These are phyloP conservation scores for Clarireedia sp. DNA, from an alignment of 2,329 filamentous ascomycete species.

Conservation along the genomic window DNA sequence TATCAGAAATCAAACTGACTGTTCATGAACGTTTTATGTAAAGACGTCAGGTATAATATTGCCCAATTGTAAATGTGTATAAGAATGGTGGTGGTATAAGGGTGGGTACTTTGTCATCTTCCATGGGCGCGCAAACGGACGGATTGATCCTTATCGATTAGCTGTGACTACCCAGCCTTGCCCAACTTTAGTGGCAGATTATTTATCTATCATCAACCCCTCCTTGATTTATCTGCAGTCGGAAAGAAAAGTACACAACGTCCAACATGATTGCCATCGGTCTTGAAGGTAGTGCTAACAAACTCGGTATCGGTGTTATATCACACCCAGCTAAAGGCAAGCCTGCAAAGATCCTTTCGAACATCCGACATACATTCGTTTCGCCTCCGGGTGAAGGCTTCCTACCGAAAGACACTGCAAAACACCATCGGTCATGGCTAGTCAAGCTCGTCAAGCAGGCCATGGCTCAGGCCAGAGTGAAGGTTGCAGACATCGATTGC, in stretches of 20 bases:
- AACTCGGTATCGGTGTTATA: slow-evolving; percentile 90
- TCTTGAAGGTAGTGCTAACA: slow-evolving; percentile 93
- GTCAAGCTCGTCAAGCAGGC: slow-evolving; percentile 73
- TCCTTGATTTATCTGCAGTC: not conserved
- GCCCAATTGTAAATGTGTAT: not conserved
- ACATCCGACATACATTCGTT: slow-evolving; percentile 88
- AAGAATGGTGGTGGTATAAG: not conserved
- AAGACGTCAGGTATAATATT: not conserved
- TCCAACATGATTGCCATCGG: slow-evolving; percentile 56
- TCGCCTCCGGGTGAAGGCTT: slow-evolving; percentile 91
- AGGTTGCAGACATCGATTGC: slow-evolving; percentile 66
- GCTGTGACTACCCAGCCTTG: slow-evolving; percentile 1
- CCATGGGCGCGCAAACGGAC: not conserved
- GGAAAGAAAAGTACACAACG: not conserved
- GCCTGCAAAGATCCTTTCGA: slow-evolving; percentile 68
- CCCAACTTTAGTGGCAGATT: slow-evolving; percentile 1
- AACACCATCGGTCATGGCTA: slow-evolving; percentile 83
- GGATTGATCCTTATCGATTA: slow-evolving; percentile 9
- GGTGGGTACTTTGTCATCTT: not conserved
- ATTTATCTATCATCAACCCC: not conserved
- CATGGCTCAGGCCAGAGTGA: slow-evolving; percentile 58
- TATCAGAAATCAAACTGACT: not conserved
- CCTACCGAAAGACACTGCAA: slow-evolving; percentile 90
- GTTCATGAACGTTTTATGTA: not conserved
- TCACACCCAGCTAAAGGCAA: slow-evolving; percentile 52